Base-by-base conservation (phyloP, 768 basidiomycete genomes). In the Boletus rubropictus region DNA sequence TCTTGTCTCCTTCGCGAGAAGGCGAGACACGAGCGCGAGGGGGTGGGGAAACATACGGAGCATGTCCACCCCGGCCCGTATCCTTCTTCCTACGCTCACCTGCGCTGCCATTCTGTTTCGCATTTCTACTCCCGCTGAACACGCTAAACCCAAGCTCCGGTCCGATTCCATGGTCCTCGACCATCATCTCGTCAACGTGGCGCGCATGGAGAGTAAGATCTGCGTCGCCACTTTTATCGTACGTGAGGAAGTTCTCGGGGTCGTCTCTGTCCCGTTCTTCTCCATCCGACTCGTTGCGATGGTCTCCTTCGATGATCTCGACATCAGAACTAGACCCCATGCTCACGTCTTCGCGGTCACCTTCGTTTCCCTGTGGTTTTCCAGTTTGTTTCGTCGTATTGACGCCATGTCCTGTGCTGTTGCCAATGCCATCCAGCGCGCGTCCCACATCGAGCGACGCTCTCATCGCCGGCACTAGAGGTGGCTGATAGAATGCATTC, bases 401-500 rank as follows among this genome's bases (percentile, higher is more conserved):
- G 10, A 11, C 6, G 7, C 4, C 28, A 15, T 36, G 45, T 5
- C 10, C 48, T 11, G 44, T 8, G 5, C 17, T 31, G 24, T 42
- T 51, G 27, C 28, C 15, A 2, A 22, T 9, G 34, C 42, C 33
- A 9, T 34, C 47, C 27, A 48, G 39, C 9, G 24, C 37, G 7
- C 46, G 43, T 9, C 36, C 48, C 31, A 32, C 34, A 15, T 50
- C 51, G 6, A 52, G 29, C 3, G 46, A 35, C 6, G 20, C 15
- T 17, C 18, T 49, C 14, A 22, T 29, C 5, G 24, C 37, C 7
- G 25, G 27, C 1, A 61, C 44, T 10, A 64, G 53, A 4, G 79
- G 74, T 0, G 81, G 82, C 31, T 75, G 71, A 57, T 80, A 86
- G 59, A 87, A 87, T 4, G 85, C 85, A 52, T 86, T 87, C 20